Evolutionary conservation across 441 rosid genomes (phyloP).

Genomic region (Biscutella laevigata): DNA sequence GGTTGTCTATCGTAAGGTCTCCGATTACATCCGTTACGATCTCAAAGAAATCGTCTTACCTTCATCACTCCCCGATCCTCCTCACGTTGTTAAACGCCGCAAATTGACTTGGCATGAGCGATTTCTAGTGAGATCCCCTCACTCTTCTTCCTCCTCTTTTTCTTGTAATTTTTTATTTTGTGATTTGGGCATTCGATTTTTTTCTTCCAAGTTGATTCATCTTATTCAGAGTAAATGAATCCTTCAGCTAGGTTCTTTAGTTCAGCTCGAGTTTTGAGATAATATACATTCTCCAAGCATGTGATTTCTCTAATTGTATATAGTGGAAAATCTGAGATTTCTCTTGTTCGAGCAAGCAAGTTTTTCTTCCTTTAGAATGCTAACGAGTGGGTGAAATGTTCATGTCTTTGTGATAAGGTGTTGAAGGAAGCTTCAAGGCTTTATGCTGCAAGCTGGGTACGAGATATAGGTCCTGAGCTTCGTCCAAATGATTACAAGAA

Average conservation of each 20-base stretch:
- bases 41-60: constrained; percentile 83
- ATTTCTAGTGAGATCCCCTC: constrained; percentile 37
- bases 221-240: neutral
- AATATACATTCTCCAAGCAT: neutral
- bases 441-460: constrained; percentile 77
- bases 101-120: constrained; percentile 78
- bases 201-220: neutral
- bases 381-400: neutral
- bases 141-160: neutral
- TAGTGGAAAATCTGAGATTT: neutral
- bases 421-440: constrained; percentile 84
- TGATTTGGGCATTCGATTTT: neutral
- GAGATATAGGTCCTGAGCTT: constrained; percentile 91
- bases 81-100: constrained; percentile 61
- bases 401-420: constrained; percentile 33
- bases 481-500: constrained; percentile 72
- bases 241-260: neutral
- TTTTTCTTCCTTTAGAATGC: neutral
- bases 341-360: neutral
- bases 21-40: constrained; percentile 68
- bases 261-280: neutral
- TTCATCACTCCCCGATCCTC: constrained; percentile 85
- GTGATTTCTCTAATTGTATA: neutral
- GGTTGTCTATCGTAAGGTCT: constrained; percentile 49
- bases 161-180: neutral